Evolutionary conservation across 139 green algal genomes (phyloP).

Genomic region (Medakamo hakoo): DNA sequence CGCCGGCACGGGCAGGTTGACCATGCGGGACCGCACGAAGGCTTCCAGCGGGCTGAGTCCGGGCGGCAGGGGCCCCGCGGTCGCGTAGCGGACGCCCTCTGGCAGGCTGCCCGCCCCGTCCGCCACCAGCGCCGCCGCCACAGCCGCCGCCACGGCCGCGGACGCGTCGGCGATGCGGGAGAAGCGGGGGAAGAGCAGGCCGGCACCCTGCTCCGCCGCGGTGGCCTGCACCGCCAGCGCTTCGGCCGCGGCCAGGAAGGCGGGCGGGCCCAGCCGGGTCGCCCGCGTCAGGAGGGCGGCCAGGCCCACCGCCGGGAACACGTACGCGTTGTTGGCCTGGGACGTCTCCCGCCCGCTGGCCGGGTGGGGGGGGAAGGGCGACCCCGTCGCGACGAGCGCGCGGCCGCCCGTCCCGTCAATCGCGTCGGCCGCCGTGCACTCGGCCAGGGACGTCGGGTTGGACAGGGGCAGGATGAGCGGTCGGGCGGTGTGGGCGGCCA

Average conservation of each 20-base stretch:
- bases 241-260: slow-evolving; percentile 59
- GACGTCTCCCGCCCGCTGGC: slow-evolving; percentile 15
- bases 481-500: slow-evolving; percentile 24
- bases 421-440: slow-evolving; percentile 72
- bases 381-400: slow-evolving; percentile 72
- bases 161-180: slow-evolving; percentile 20
- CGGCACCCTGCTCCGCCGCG: slow-evolving; percentile 14
- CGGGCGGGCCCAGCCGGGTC: slow-evolving; percentile 41
- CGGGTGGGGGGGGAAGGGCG: slow-evolving; percentile 42
- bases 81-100: slow-evolving; percentile 3
- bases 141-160: slow-evolving; percentile 9
- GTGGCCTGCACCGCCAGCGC: slow-evolving; percentile 28
- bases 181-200: slow-evolving; percentile 38
- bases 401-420: slow-evolving; percentile 30
- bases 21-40: slow-evolving; percentile 17
- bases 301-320: slow-evolving; percentile 58
- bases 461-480: slow-evolving; percentile 84
- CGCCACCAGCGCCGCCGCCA: slow-evolving; percentile 21
- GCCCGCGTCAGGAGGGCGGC: slow-evolving; percentile 38
- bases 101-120: slow-evolving; percentile 16
- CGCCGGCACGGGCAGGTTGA: neutral
- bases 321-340: slow-evolving; percentile 71
- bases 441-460: slow-evolving; percentile 72
- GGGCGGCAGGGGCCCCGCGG: neutral
- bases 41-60: slow-evolving; percentile 13